Evolutionary conservation across 495 filamentous ascomycete genomes (phyloP).

Genomic region (Immersiella caudata): DNA sequence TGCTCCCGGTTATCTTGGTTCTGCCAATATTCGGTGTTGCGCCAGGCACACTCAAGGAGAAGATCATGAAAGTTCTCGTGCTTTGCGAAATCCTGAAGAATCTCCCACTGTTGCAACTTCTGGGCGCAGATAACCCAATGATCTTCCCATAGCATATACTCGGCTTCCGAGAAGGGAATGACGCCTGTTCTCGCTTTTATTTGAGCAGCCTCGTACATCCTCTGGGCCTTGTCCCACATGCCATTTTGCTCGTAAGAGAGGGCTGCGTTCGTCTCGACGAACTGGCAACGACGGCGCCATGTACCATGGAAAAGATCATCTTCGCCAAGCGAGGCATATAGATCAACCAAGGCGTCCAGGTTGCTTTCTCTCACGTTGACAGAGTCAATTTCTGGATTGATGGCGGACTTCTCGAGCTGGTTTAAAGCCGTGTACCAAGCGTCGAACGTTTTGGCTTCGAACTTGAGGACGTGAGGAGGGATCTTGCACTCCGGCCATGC

Average conservation of each 20-base stretch:
- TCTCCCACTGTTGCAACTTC: constrained; percentile 98
- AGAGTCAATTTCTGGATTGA: constrained; percentile 83
- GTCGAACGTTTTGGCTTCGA: constrained; percentile 85
- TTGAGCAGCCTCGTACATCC: constrained; percentile 93
- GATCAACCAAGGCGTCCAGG: constrained; percentile 86
- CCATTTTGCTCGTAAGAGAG: constrained; percentile 98
- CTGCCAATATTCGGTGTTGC: constrained; percentile 90
- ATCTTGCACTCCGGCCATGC: constrained; percentile 85
- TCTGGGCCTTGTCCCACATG: constrained; percentile 98
- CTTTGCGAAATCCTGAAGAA: constrained; percentile 95
- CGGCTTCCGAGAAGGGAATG: constrained; percentile 90
- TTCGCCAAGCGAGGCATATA: constrained; percentile 87
- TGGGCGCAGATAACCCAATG: constrained; percentile 97
- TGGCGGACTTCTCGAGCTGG: constrained; percentile 81
- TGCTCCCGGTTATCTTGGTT: constrained; percentile 82
- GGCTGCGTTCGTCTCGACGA: constrained; percentile 93
- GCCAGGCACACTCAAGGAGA: constrained; percentile 92
- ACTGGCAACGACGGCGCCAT: constrained; percentile 93
- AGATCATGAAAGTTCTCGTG: constrained; percentile 98
- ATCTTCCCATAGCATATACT: constrained; percentile 99
- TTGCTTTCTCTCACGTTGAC: constrained; percentile 85
- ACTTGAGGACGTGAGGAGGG: constrained; percentile 94
- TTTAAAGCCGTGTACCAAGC: constrained; percentile 90
- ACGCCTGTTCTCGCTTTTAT: constrained; percentile 93
- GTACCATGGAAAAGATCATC: constrained; percentile 98